phyloP scores from a whole-genome alignment of 139 green algal genomes.

The Nannochloris sp. region DNA sequence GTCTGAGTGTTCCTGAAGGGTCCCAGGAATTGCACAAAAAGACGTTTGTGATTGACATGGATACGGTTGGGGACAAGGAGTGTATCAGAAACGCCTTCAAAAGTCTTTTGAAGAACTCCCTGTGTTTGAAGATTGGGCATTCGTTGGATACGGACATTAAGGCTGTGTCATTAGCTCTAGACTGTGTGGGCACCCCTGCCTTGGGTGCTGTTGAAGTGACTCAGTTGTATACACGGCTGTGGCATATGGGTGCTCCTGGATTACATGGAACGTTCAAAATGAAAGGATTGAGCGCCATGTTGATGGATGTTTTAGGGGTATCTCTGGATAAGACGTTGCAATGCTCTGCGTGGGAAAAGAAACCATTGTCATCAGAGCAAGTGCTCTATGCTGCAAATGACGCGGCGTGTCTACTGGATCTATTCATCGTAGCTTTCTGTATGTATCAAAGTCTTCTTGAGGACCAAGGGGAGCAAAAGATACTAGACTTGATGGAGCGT shows the following conservation, averaged over 20 bases:
- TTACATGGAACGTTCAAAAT: background rate
- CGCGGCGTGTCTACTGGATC: constrained; percentile 30
- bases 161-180: constrained; percentile 9
- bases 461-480: too few species aligned
- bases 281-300: constrained; percentile 27
- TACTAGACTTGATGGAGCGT: too few species aligned
- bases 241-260: background rate
- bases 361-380: constrained; percentile 21
- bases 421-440: constrained; percentile 13
- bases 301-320: constrained; percentile 24
- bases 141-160: background rate
- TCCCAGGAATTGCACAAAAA: background rate
- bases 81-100: background rate
- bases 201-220: constrained; percentile 1
- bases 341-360: constrained; percentile 32
- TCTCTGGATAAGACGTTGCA: constrained; percentile 44
- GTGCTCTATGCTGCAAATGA: constrained; percentile 36
- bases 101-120: background rate
- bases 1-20: background rate
- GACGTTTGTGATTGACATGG: background rate
- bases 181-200: constrained; percentile 10
- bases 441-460: too few species aligned
- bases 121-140: background rate
- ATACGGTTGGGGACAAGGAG: background rate
- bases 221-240: background rate